Evolutionary conservation across 2,329 filamentous ascomycete genomes (phyloP).

Genomic region (Paracoccidioides brasiliensis): DNA sequence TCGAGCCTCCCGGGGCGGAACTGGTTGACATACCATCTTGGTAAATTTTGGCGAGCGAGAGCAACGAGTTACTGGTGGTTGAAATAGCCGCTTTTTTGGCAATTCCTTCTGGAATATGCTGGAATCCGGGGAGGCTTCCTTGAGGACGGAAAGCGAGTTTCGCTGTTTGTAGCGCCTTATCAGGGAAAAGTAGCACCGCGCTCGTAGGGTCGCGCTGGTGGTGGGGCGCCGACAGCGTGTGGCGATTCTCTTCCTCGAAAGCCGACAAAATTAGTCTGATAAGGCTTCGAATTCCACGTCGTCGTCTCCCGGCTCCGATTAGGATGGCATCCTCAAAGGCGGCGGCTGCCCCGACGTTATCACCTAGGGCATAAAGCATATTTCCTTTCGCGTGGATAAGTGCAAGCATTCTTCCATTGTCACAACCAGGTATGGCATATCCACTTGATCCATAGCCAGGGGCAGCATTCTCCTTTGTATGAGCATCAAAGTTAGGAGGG

Average conservation of each 20-base stretch:
- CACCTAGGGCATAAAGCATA: constrained; percentile 82
- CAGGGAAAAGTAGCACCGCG: constrained; percentile 69
- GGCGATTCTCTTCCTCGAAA: constrained; percentile 39
- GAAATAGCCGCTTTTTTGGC: constrained; percentile 70
- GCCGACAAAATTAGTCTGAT: constrained; percentile 65
- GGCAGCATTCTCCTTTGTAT: constrained; percentile 20
- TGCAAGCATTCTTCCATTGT: constrained; percentile 88
- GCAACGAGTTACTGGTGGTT: constrained; percentile 86
- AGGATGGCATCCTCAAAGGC: constrained; percentile 93
- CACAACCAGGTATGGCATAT: constrained; percentile 68
- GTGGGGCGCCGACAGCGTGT: constrained; percentile 25
- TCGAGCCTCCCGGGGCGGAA: constrained; percentile 41
- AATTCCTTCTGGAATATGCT: constrained; percentile 55
- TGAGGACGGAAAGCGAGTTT: constrained; percentile 65
- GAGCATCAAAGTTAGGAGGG: constrained; percentile 15
- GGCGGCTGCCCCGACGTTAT: constrained; percentile 65
- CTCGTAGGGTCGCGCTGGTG: constrained; percentile 30
- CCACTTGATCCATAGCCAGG: constrained; percentile 62
- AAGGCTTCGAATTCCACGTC: constrained; percentile 60
- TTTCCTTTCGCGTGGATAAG: constrained; percentile 97
- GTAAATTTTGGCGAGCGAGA: constrained; percentile 94
- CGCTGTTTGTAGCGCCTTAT: constrained; percentile 70
- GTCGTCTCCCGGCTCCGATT: constrained; percentile 63
- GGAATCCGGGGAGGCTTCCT: constrained; percentile 68
- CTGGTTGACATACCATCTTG: constrained; percentile 86